Base-by-base conservation (phyloP, 805 yeast species). In the Wickerhamomyces bovis region DNA sequence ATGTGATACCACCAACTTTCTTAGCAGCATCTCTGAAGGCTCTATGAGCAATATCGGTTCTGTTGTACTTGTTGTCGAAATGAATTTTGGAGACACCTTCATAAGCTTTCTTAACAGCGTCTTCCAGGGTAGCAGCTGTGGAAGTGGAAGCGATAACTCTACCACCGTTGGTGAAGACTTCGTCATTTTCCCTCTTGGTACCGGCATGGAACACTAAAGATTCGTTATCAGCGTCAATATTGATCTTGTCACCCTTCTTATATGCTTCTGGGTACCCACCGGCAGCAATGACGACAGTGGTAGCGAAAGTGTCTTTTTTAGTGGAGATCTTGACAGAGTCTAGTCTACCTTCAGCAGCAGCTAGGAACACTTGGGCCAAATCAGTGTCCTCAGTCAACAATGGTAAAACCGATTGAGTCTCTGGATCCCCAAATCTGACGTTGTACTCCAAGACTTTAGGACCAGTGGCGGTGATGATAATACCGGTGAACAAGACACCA, bases 371-470 rank as follows among this genome's bases (percentile, higher is more conserved):
- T 67, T 90, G 89, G 41, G 97, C 94, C 61, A 94, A 75, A 68
- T 94, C 99, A n/a, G 97, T 83, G 45, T 82, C 85, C 38, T 80
- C 78, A 41, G 87, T 71, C 53, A 94, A 71, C 61, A 94, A 75
- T 19, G 97, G 97, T 61, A 94, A 72, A 21, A 94, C 96, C 3
- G 97, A 87, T 72, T 94, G 99, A 31, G 98, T 94, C 71, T 94
- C 99, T 55, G 99, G 99, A 66, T 94, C 99, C 53, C 99, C 99
- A 57, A 94, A 95, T 69, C 99, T 83, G 44, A 95, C 98, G 58
- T 94, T 94, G 70, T 95, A 94, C 69, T 94, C 99, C 60, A 94
- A 75, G 4, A 90, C 97, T 70, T 89, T 88, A 56, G 99, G 98
- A 51, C 96, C 97, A 39, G 72, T 59, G n/a, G 81, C 78, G 6